phyloP scores from a whole-genome alignment of 108 stramenopile genomes.

The Asterionellopsis glacialis region DNA sequence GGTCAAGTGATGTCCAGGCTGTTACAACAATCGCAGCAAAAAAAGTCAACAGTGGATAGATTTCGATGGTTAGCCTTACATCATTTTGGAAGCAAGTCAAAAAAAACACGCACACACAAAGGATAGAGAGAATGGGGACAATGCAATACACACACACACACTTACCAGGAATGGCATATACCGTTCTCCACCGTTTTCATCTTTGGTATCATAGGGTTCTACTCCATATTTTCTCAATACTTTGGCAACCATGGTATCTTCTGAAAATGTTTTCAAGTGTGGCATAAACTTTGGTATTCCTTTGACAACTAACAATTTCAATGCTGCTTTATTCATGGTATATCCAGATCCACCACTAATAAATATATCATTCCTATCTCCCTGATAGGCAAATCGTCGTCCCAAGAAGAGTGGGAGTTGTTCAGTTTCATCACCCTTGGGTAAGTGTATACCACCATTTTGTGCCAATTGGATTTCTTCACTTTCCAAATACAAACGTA shows the following conservation, averaged over 20 bases:
- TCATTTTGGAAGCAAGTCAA: too few species aligned
- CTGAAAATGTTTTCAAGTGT: slow-evolving; percentile 78
- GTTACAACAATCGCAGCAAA: background rate
- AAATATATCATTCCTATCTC: slow-evolving; percentile 79
- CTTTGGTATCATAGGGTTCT: slow-evolving; percentile 87
- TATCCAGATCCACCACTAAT: slow-evolving; percentile 94
- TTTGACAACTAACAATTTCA: slow-evolving; percentile 70
- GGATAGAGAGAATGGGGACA: background rate
- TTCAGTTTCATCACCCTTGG: slow-evolving; percentile 58
- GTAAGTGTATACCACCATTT: slow-evolving; percentile 78
- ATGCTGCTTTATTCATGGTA: slow-evolving; percentile 88
- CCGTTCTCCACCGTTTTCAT: slow-evolving; percentile 83
- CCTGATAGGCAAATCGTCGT: slow-evolving; percentile 75
- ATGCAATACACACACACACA: background rate
- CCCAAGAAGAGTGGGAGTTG: slow-evolving; percentile 86
- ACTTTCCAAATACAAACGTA: slow-evolving; percentile 79
- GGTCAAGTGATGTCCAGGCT: slow-evolving; percentile 82
- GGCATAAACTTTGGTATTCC: slow-evolving; percentile 74
- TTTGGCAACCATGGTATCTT: slow-evolving; percentile 85
- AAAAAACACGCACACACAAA: background rate
- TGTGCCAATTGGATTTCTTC: slow-evolving; percentile 77
- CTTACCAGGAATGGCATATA: slow-evolving; percentile 87
- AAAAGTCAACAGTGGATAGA: background rate
- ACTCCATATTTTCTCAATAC: slow-evolving; percentile 64
- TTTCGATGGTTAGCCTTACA: too few species aligned